Evolutionary conservation across 1,139 yeast genomes (phyloP), one percentile per base, ranked within the genome.

Genomic region (Yamadazyma kanchanaburiensis): DNA sequence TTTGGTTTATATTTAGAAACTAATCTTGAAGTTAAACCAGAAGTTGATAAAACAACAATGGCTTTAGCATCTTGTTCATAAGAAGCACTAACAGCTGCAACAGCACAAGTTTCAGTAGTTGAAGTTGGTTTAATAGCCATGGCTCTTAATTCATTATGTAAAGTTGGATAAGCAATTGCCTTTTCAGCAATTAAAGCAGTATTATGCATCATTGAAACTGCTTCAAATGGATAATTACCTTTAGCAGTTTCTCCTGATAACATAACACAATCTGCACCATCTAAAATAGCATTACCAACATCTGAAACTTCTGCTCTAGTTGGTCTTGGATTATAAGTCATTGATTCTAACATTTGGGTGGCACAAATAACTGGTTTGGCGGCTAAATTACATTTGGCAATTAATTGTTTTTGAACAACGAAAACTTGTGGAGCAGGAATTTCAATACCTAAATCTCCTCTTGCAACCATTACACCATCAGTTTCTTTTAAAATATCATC

Each of bases 191-290:
- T 82, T 58, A 91, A 69, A 55, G 94, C 81, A 42, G 97, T 91
- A 73, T 89, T 91, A 71, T 89, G 96, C 99, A 91, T 91, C 89
- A 94, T 89, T 49, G 88, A 75, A 44, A 91, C 99, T 40, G 98
- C 95, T 74, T 91, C 95, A 44, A 80, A 65, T 60, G 99, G 98
- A 74, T 91, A 91, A 74, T 80, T 77, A 74, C 99, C 99, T 80
- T 94, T 91, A 57, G 99, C 98, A 51, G 99, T 91, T 74, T 91
- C 99, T 62, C 98, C 98, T 34, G 96, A 85, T 64, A 91, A 79
- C 98, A 91, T 91, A 60, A 89, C 96, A 83, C 97, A 91, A 74
- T 91, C 99, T 55, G 97, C 96, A 70, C 99, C 99, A 60, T 91
- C 99, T 61, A 91, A 79, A 51, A 94, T 84, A 51, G 98, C 98